Evolutionary conservation across 495 filamentous ascomycete genomes (phyloP).

Genomic region (Glutinoglossum americanum): DNA sequence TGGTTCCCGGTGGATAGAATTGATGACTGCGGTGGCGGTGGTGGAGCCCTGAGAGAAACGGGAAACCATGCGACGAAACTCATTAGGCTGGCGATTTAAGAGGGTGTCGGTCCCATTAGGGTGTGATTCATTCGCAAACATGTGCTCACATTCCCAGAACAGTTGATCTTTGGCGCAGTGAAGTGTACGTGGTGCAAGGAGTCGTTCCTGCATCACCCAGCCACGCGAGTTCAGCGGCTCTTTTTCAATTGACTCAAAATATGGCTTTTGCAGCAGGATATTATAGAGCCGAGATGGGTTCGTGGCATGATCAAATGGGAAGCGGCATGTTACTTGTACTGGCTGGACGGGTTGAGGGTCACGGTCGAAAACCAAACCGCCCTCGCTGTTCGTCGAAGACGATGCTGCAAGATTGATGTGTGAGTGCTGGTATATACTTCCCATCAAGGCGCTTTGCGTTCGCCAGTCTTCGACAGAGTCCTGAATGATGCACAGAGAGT

Average conservation of each 20-base stretch:
- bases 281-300: neutral
- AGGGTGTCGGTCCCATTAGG: neutral
- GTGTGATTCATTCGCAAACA: no score
- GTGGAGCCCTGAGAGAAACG: no score
- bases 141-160: neutral
- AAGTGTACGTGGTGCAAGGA: neutral
- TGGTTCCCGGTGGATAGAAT: no score
- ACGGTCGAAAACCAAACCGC: neutral
- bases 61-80: neutral
- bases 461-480: neutral
- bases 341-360: no score
- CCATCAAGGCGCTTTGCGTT: neutral
- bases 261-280: neutral
- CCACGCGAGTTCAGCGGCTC: neutral
- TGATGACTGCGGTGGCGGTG: no score
- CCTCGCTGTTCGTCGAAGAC: neutral
- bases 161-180: neutral
- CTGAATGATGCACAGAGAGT: neutral
- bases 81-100: neutral
- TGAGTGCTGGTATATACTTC: neutral
- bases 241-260: neutral
- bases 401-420: neutral
- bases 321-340: no score
- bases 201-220: neutral
- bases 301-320: no score